Base-by-base conservation (phyloP, 495 filamentous ascomycete species). In the Pyronema omphalodes region DNA sequence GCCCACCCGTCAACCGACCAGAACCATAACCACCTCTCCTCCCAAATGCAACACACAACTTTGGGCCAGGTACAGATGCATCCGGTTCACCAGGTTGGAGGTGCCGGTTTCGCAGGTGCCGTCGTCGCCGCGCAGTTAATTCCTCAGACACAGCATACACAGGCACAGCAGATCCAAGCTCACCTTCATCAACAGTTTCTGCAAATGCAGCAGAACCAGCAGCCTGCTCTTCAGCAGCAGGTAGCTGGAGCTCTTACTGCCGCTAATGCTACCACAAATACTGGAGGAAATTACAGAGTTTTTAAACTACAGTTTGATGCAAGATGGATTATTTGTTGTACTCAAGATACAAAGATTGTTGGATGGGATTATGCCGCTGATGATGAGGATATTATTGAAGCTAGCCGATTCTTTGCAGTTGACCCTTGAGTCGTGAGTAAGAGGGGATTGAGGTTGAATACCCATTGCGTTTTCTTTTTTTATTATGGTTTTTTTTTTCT, bases 271-370 rank as follows among this genome's bases (percentile, higher is more conserved):
- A 54, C 48, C 45, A n/a, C 59, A 60, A 17, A 55, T 50, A 18
- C 23, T 14, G 23, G 54, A 58, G 62, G 60, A 8, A 57, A 54
- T 11, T 56, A 59, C 18, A 54, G 91, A 29, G 85, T 98, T n/a
- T 98, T 95, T 71, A 98, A 98, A 68, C 73, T 96, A 23, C 93
- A 98, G 70, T 98, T 95, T 60, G 91, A 98, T 62, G 81, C 88
- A 0, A 75, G 89, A 44, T 81, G 88, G 64, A 93, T 98, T 66
- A 84, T 98, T 52, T 94, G 88, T 68, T 93, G 89, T 59, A 86
- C 81, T 46, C 87, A 94, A 61, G 83, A 91, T 54, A 82, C 80
- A 34, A 79, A 81, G 49, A 96, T 98, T 56, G 86, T 96, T 3
- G 91, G 88, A 3, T 98, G 91, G 91, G 91, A 98, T 69, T 98